Evolutionary conservation across 306 rosid genomes (phyloP).

Genomic region (Nissolia schottii): DNA sequence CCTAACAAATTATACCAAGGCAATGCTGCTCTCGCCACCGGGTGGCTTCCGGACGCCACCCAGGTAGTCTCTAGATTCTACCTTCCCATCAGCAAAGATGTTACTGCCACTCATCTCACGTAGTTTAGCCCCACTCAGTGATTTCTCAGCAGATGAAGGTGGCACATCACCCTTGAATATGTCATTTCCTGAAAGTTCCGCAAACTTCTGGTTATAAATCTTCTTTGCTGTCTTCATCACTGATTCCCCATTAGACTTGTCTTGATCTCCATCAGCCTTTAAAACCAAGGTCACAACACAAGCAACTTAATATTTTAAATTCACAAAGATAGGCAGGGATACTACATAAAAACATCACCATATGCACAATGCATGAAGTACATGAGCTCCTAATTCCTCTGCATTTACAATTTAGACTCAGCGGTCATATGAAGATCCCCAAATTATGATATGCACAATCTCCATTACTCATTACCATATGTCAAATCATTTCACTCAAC

Average conservation of each 20-base stretch:
- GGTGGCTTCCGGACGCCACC: constrained; percentile 99
- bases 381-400: not conserved
- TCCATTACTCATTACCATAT: not conserved
- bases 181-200: constrained; percentile 80
- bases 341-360: not conserved
- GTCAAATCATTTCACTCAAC: not conserved
- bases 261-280: constrained; percentile 52
- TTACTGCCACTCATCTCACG: constrained; percentile 91
- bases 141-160: constrained; percentile 73
- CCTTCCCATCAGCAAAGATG: constrained; percentile 97
- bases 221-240: constrained; percentile 76
- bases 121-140: constrained; percentile 73
- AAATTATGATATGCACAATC: not conserved
- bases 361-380: constrained; percentile 8
- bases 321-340: not conserved
- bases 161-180: constrained; percentile 77
- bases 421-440: not conserved
- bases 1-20: constrained; percentile 78
- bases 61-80: constrained; percentile 79
- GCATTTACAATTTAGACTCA: not conserved
- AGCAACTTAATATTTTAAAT: not conserved
- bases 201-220: constrained; percentile 68
- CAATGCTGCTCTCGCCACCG: constrained; percentile 98
- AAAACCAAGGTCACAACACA: constrained; percentile 22
- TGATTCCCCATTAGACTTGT: constrained; percentile 44